phyloP scores from a whole-genome alignment of 2,329 filamentous ascomycete species.

The Aspergillus brasiliensis region DNA sequence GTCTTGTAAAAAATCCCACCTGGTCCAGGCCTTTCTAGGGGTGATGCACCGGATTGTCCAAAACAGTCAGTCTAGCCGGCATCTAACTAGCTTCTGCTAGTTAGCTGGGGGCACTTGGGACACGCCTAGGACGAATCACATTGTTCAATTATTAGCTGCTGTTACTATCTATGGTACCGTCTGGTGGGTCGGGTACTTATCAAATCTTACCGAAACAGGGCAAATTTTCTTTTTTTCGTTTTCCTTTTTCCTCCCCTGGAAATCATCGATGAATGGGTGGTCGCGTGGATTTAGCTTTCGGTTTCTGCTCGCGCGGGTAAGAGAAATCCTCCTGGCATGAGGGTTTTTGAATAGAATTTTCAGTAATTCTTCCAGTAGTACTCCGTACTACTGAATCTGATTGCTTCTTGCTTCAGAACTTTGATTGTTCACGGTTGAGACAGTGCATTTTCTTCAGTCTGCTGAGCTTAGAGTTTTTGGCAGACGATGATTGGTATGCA shows the following conservation, averaged over 20 bases:
- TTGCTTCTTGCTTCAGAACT: background rate
- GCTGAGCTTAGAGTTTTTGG: background rate
- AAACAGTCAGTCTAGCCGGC: background rate
- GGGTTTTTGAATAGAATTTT: background rate
- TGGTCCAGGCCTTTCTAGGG: background rate
- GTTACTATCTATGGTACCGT: slow-evolving; percentile 10
- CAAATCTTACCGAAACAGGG: slow-evolving; percentile 10
- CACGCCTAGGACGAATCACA: slow-evolving; percentile 6
- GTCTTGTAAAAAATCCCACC: background rate
- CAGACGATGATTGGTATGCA: background rate
- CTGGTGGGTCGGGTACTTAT: slow-evolving; percentile 8
- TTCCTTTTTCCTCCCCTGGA: background rate
- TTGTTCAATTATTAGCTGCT: slow-evolving; percentile 6
- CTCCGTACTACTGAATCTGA: background rate
- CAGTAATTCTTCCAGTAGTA: background rate
- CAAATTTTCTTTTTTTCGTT: background rate
- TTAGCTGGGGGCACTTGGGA: background rate
- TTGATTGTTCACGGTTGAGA: background rate
- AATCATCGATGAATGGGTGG: background rate
- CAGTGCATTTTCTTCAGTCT: background rate
- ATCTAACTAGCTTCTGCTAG: slow-evolving; percentile 3
- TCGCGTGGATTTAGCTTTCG: background rate
- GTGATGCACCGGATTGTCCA: background rate
- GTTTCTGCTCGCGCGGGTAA: background rate
- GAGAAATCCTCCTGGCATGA: background rate